Base-by-base conservation (phyloP, 108 stramenopile species). In the Phaeodactylum tricornutum region DNA sequence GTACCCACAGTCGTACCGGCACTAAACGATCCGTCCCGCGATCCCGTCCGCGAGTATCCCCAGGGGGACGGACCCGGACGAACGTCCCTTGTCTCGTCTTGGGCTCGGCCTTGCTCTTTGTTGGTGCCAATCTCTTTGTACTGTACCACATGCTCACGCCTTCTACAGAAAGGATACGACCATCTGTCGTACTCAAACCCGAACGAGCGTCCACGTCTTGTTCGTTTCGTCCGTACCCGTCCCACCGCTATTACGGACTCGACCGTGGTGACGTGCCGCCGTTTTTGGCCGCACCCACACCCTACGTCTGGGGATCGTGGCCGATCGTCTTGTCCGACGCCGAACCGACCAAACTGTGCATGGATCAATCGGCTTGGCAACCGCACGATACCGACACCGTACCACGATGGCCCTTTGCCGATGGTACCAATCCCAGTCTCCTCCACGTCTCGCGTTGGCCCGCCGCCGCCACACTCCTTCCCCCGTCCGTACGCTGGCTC, bases 341-440 rank as follows among this genome's bases (percentile, higher is more conserved):
- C 15, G 17, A 14, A 25, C 4, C 22, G 36, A 48, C 67, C 42
- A 69, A 85, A 32, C 36, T 86, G 0, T 85, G 81, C 47, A 61
- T 81, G 46, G 62, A 91, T 67, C 84, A 84, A 46, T 59, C 76
- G 0, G 77, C 69, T 36, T 91, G 88, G 88, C 52, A 29, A 14
- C 3, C 26, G 16, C n/a, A 7, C 4, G 11, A 34, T 12, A 47
- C 53, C 15, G 25, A 37, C 2, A 26, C 34, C 12, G 51, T 33
- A 1, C 47, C 30, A 1, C 23, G 51, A 34, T 43, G 66, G 22
- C 84, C 88, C 12, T 91, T 91, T 58, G 79, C 80, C 17, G 88
- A 91, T 66, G 88, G 88, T 0, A 82, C 82, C 42, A 91, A 91
- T 72, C 88, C 88, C 1, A 69, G 67, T 45, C 46, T 91, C 14